These are phyloP conservation scores for Gynostemma pentaphyllum DNA, from an alignment of 306 rosid species.

Conservation along the genomic window DNA sequence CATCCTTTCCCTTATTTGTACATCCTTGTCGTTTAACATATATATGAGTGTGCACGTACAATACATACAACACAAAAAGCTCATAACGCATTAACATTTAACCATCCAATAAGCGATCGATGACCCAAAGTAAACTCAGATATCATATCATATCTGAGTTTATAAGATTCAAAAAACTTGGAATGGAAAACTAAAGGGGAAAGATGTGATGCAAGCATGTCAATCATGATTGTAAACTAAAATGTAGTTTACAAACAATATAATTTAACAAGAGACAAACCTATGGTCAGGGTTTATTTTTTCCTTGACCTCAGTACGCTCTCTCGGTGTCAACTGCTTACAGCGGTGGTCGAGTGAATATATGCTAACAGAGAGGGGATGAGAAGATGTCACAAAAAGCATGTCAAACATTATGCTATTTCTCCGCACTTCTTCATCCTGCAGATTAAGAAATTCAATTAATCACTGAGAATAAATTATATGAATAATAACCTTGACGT, in stretches of 20 bases:
- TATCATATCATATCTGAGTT: not conserved
- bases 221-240: not conserved
- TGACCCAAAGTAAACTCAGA: not conserved
- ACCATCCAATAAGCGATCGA: not conserved
- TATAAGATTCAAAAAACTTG: not conserved
- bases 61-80: too few relatives aligned
- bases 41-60: too few relatives aligned
- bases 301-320: slow-evolving; percentile 62
- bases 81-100: not conserved
- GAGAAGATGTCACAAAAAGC: slow-evolving; percentile 85
- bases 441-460: not conserved
- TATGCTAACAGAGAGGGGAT: slow-evolving; percentile 91
- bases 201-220: not conserved
- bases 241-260: not conserved
- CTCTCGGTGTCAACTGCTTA: slow-evolving; percentile 50
- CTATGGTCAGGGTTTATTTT: slow-evolving; percentile 63
- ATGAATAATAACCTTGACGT: not conserved
- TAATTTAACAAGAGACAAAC: slow-evolving; percentile 30
- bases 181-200: not conserved
- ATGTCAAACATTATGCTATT: slow-evolving; percentile 73
- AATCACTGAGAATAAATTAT: not conserved
- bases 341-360: slow-evolving; percentile 81
- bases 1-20: too few relatives aligned
- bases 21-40: too few relatives aligned
- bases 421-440: slow-evolving; percentile 70